Base-by-base conservation (phyloP, 352 stramenopile species). In the Hyaloperonospora brassicae region DNA sequence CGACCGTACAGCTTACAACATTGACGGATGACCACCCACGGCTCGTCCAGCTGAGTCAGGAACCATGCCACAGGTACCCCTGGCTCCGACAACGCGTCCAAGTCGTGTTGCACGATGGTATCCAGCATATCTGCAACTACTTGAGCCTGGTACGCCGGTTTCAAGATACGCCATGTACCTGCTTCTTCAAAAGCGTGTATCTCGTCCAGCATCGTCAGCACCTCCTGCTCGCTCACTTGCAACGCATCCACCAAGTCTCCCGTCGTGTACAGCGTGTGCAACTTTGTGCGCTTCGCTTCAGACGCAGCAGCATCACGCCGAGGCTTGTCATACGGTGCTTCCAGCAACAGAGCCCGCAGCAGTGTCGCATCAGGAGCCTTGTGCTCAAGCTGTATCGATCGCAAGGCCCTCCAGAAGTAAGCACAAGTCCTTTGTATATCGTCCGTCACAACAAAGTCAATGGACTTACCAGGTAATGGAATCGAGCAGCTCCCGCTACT, bases 41-140 rank as follows among this genome's bases (percentile, higher is more conserved):
- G 74, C 21, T 83, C 68, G 9, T 81, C 51, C 3, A 76, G 30
- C 4, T 61, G 35, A 4, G 52, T 58, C 17, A 75, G 31, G 12
- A 93, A 67, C 17, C 73, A 52, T 5, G 71, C 49, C 1, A 93
- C 17, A 7, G 62, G 42, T 0, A 89, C 52, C 2, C 74, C 75
- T 10, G 68, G 69, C 10, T 72, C 10, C 2, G 40, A 43, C 6
- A 86, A 55, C 21, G 75, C 73, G 12, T 87, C 67, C 68, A 69
- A 84, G 41, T 93, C 80, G 14, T 87, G 71, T 55, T 93, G 71
- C 10, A 91, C 68, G 17, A 89, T 64, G 0, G 63, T 50, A 56
- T 91, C 74, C n/a, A 93, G 58, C 52, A 93, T 79, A 17, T 90
- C 74, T 5, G 69, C 64, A 40, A 93, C 87, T 21, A 93, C 65